Base-by-base conservation (phyloP, 345 rosid genomes). In the Brassica carinata region DNA sequence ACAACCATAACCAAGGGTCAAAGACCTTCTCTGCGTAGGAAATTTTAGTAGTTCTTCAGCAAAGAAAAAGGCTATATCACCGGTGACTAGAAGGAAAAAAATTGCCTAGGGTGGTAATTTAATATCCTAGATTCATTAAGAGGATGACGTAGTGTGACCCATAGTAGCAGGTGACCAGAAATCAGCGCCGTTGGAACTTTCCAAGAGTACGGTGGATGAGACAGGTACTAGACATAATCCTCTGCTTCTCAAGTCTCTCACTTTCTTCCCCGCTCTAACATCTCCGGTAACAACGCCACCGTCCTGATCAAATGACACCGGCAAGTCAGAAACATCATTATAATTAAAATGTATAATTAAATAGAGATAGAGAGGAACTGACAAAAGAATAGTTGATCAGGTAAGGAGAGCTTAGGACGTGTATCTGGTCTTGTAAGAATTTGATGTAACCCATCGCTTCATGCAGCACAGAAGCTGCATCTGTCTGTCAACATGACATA, bases 391-490 rank as follows among this genome's bases (percentile, higher is more conserved):
- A 80, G 73, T 83, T 88, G 65, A 85, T 90, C 62, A 93, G 88
- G 79, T 95, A 93, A 72, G 98, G 97, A 75, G 94, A 87, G 72
- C 90, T 85, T 8, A 95, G 90, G 30, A 90, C 97, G 85, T 91
- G 96, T 73, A 95, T 87, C 85, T 95, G 99, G 7, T 95, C 96
- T 17, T 95, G 98, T 78, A 95, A 85, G 80, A 95, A 93, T 86
- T 89, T 89, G 88, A 95, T 95, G 51, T 91, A 95, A 80, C 97
- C 99, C 97, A 89, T 91, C 74, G 99, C 98, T 84, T 95, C 98
- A 85, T 95, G 96, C 29, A 95, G 85, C 76, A 95, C 99, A 3
- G 98, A 90, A 29, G 99, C 93, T 36, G 96, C 89, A 84, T 91
- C 99, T 13, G 97, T 95, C 99, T 93, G 91, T 67, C 80, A 73